Evolutionary conservation across 2,329 filamentous ascomycete genomes (phyloP), one percentile per base, ranked within the genome.

Genomic region (Pyrenophora graminea): DNA sequence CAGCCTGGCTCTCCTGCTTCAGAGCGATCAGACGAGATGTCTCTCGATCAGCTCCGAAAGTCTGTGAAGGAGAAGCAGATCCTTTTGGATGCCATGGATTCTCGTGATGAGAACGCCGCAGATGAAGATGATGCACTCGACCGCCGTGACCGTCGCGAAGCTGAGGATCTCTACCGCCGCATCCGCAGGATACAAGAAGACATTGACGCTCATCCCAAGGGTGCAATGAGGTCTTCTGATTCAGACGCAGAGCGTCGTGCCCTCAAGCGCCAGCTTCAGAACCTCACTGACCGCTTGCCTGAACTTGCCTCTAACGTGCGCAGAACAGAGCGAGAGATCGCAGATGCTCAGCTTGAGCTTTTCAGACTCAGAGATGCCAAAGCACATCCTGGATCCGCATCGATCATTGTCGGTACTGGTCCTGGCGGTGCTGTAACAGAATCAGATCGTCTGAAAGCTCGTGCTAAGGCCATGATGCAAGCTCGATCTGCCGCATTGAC

Each of bases 391-490:
- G 83, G 86, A 58, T 90, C 88, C 67, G 87, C 90, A 8, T 81
- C 88, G 17, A 82, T 86, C 25, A 91, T 99, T 57, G 85, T 97
- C 52, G 94, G 94, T 39, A 97, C 93, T 55, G 94, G 94, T 8
- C 93, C 92, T 51, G 93, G 93, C 37, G 94, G 94, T 45, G 77
- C 85, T 38, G 85, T 99, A 36, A 99, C 94, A 0, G 94, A 99
- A 74, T 89, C 91, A 3, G 94, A 99, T 75, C 86, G 93, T 46
- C 84, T 97, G 61, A 97, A 97, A 78, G 94, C 94, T 31, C 86
- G 92, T 62, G 93, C 94, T 27, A 96, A 92, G 76, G 93, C 93
- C 33, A 96, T 97, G 86, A 99, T 99, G 94, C 93, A 97, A 76
- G 92, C 96, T 67, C 88, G 94, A 53, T 92, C 94, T 61, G 94